These are phyloP conservation scores for Ogataea angusta DNA, from an alignment of 805 yeast species.

Conservation along the genomic window DNA sequence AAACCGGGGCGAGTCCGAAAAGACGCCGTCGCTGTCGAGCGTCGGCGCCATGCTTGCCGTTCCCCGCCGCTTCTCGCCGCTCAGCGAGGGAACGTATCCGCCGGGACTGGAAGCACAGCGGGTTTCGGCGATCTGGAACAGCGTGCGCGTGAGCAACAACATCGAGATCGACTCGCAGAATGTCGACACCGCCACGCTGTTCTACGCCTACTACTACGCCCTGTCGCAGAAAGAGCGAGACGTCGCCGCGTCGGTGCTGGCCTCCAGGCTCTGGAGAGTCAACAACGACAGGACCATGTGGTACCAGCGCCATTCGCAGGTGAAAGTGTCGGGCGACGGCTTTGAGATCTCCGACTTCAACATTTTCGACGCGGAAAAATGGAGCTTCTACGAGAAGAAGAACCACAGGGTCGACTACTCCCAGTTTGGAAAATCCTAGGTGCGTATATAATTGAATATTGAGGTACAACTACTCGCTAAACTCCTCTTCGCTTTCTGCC, in stretches of 20 bases:
- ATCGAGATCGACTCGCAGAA: slow-evolving; percentile 27
- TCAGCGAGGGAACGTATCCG: slow-evolving; percentile 27
- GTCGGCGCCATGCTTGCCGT: slow-evolving; percentile 24
- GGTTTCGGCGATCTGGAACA: slow-evolving; percentile 32
- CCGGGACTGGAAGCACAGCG: slow-evolving; percentile 34
- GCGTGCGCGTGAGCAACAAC: slow-evolving; percentile 22
- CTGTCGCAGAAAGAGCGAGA: slow-evolving; percentile 40
- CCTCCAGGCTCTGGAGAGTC: slow-evolving; percentile 39
- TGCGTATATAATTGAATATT: not conserved
- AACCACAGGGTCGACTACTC: slow-evolving; percentile 39
- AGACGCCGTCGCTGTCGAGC: slow-evolving; percentile 21
- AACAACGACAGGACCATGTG: slow-evolving; percentile 28
- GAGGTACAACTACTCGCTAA: slow-evolving; percentile 9
- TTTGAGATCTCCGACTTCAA: slow-evolving; percentile 43
- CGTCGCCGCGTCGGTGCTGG: slow-evolving; percentile 33
- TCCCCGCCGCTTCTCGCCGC: slow-evolving; percentile 28
- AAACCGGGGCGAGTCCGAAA: slow-evolving; percentile 16
- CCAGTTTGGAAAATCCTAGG: slow-evolving; percentile 12
- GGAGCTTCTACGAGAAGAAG: slow-evolving; percentile 41
- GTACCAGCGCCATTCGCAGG: slow-evolving; percentile 38
- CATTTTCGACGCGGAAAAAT: slow-evolving; percentile 41
- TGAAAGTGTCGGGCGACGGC: slow-evolving; percentile 37
- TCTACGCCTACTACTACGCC: slow-evolving; percentile 44
- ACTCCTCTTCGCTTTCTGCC: slow-evolving; percentile 28
- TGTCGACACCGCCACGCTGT: slow-evolving; percentile 36